phyloP scores from a whole-genome alignment of 768 basidiomycete species.

The Tylopilus cervinicoccineus region DNA sequence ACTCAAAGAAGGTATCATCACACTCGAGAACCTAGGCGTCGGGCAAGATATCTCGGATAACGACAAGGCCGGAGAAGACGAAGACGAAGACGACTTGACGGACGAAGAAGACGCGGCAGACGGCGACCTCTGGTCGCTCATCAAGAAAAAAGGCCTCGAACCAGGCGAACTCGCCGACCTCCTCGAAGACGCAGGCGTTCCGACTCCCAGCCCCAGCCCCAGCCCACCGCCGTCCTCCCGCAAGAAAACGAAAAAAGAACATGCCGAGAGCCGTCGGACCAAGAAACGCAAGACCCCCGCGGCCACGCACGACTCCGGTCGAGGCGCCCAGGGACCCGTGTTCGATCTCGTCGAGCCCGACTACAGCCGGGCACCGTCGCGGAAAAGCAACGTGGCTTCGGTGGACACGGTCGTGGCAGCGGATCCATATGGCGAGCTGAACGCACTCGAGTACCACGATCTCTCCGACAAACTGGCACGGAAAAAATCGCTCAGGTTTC shows the following conservation, averaged over 20 bases:
- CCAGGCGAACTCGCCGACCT: conserved; percentile 53
- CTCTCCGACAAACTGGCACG: conserved; percentile 79
- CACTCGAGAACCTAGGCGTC: conserved; percentile 85
- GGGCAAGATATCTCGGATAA: conserved; percentile 46
- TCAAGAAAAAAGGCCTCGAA: conserved; percentile 36
- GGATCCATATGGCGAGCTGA: conserved; percentile 68
- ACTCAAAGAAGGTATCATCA: conserved; percentile 77
- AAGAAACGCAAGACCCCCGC: conserved; percentile 55
- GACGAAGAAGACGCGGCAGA: conserved; percentile 40
- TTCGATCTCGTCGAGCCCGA: conserved; percentile 83
- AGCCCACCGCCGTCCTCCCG: conserved; percentile 3
- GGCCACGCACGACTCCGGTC: conserved; percentile 9
- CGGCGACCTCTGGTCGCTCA: conserved; percentile 42
- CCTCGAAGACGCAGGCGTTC: conserved; percentile 45
- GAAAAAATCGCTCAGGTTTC: conserved; percentile 84
- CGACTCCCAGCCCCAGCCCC: background rate
- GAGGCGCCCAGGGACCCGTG: conserved; percentile 33
- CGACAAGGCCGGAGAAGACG: conserved; percentile 34
- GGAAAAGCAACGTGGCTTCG: conserved; percentile 11
- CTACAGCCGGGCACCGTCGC: conserved; percentile 31
- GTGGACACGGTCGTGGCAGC: conserved; percentile 8
- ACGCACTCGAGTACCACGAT: conserved; percentile 64
- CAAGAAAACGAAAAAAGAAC: conserved; percentile 12
- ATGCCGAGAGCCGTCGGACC: conserved; percentile 38
- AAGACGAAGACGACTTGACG: conserved; percentile 30